phyloP scores from a whole-genome alignment of 768 basidiomycete genomes.

The Russula abietina region DNA sequence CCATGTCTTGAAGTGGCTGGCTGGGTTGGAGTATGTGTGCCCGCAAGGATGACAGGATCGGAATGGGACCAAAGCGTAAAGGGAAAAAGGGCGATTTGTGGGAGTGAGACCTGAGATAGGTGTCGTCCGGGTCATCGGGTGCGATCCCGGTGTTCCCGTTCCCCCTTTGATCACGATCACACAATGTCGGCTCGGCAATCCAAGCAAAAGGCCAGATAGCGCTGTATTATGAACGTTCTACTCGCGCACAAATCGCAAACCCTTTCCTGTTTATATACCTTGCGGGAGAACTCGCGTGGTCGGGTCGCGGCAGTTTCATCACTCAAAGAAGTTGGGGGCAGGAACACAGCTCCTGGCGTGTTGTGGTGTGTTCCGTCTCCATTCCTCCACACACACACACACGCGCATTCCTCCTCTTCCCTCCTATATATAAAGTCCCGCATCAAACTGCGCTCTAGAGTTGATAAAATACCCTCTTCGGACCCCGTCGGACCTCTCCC shows the following conservation, averaged over 20 bases:
- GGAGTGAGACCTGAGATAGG: no score
- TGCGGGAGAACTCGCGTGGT: neutral
- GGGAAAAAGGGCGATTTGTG: no score
- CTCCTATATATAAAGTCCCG: constrained; percentile 6
- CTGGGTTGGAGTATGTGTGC: neutral
- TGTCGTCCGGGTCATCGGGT: neutral
- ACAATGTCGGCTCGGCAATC: neutral
- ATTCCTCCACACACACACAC: neutral
- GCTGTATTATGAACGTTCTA: neutral
- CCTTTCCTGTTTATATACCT: neutral
- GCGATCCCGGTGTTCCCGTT: neutral
- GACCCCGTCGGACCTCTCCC: neutral
- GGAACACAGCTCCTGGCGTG: neutral
- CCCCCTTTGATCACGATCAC: neutral
- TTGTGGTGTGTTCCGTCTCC: neutral
- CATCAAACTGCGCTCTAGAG: neutral
- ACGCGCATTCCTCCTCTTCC: neutral
- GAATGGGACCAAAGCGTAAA: neutral
- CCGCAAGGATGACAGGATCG: no score
- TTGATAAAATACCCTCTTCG: neutral
- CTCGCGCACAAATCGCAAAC: no score
- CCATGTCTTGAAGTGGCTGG: neutral
- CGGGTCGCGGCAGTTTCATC: neutral
- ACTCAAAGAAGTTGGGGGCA: neutral
- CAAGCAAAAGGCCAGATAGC: neutral